These are phyloP conservation scores for Castanospermum australe DNA, from an alignment of 306 rosid genomes.

Conservation along the genomic window DNA sequence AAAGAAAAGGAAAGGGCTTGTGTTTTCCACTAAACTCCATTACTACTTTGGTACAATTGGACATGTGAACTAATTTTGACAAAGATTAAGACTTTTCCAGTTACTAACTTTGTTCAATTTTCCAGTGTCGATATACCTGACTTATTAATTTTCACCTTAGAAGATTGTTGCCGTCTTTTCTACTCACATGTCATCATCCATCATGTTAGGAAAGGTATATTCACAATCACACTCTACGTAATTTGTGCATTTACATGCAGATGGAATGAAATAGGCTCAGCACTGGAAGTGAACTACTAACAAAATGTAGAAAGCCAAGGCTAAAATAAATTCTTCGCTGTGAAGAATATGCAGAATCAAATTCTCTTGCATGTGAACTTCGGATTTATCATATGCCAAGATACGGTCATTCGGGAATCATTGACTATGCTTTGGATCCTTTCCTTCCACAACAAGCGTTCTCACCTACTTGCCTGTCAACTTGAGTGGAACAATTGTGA, in stretches of 20 bases:
- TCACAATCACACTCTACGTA: not conserved
- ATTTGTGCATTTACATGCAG: not conserved
- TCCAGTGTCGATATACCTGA: not conserved
- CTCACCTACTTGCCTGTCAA: not conserved
- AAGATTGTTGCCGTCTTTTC: not conserved
- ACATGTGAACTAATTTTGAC: slow-evolving; percentile 33
- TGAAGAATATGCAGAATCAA: slow-evolving; percentile 13
- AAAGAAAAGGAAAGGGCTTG: slow-evolving; percentile 11
- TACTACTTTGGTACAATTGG: slow-evolving; percentile 23
- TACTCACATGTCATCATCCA: slow-evolving; percentile 8
- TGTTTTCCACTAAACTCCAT: slow-evolving; percentile 26
- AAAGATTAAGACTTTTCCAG: not conserved
- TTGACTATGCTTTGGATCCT: slow-evolving; percentile 21
- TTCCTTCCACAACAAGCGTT: slow-evolving; percentile 34
- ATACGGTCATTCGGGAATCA: not conserved
- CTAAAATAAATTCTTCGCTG: slow-evolving; percentile 14
- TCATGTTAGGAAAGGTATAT: slow-evolving; percentile 22
- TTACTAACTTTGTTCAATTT: not conserved
- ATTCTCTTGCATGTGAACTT: slow-evolving; percentile 31
- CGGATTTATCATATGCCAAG: slow-evolving; percentile 11
- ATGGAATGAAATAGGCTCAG: not conserved
- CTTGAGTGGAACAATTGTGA: not conserved
- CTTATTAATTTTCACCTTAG: not conserved
- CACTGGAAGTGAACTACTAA: not conserved
- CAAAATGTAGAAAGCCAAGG: slow-evolving; percentile 17